Evolutionary conservation across 2,329 filamentous ascomycete species (phyloP).

Genomic region (Fonsecaea nubica): DNA sequence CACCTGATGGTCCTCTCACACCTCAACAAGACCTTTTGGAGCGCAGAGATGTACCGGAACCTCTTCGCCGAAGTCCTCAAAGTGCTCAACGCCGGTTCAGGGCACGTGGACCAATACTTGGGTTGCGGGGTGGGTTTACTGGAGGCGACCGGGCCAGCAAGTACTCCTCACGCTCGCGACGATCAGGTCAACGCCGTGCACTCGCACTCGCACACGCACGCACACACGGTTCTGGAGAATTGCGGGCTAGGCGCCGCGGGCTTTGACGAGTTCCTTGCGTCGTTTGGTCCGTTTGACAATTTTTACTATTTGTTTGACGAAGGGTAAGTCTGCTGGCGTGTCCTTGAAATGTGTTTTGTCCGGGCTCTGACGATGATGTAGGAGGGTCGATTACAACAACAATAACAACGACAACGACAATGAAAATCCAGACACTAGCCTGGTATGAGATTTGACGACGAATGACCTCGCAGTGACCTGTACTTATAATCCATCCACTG

Average conservation of each 20-base stretch:
- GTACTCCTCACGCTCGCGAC: conserved; percentile 9
- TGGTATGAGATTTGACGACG: neutral
- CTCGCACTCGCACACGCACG: too few relatives aligned
- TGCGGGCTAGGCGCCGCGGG: conserved; percentile 3
- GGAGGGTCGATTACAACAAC: conserved; percentile 8
- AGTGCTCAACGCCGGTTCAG: conserved; percentile 17
- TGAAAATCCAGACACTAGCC: neutral
- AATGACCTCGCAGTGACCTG: neutral
- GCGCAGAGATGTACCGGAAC: conserved; percentile 33
- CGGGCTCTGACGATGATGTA: neutral
- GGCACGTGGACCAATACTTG: conserved; percentile 9
- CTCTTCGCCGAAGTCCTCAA: conserved; percentile 31
- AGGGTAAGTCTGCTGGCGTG: conserved; percentile 7
- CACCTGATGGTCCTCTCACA: conserved; percentile 29
- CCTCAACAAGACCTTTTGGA: conserved; percentile 34
- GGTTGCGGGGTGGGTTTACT: conserved; percentile 4
- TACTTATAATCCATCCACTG: too few relatives aligned
- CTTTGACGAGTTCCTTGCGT: conserved; percentile 22
- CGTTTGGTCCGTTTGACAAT: conserved; percentile 25
- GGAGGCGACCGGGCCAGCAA: conserved; percentile 3
- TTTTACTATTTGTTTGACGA: conserved; percentile 13
- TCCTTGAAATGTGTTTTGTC: neutral
- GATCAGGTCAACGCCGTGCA: conserved; percentile 1
- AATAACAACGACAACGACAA: too few relatives aligned
- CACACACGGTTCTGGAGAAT: conserved; percentile 4